Percentiles rank a stretch among this genome's conserved stretches.
These are phyloP conservation scores for Yarrowia sp. DNA, from an alignment of 805 yeast genomes.

Conservation along the genomic window DNA sequence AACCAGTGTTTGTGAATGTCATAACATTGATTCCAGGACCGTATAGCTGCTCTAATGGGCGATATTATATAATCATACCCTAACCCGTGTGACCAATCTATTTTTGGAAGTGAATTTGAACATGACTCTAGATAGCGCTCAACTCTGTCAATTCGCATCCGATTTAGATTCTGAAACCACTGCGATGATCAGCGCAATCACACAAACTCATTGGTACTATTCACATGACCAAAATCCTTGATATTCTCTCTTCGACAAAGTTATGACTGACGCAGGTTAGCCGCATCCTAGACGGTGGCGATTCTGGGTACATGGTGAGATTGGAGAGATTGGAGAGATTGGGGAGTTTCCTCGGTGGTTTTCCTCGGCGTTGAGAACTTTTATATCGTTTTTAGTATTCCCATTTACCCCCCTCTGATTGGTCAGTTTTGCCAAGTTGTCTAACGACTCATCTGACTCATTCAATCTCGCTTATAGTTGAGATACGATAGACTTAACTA, in stretches of 20 bases:
- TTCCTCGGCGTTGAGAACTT: too few species aligned
- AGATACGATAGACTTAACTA: too few species aligned
- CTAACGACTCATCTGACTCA: too few species aligned
- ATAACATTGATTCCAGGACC: too few species aligned
- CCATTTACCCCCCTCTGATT: neutral
- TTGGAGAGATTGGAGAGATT: too few species aligned
- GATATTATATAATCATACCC: neutral
- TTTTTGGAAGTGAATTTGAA: neutral
- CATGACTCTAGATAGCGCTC: too few species aligned
- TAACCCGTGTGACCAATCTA: neutral
- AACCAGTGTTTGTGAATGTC: too few species aligned
- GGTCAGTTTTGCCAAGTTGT: too few species aligned
- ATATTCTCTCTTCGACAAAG: neutral
- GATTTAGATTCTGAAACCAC: neutral
- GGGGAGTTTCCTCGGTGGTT: too few species aligned
- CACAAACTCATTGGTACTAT: neutral
- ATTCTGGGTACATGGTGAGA: neutral
- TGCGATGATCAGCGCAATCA: neutral
- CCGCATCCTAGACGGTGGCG: neutral
- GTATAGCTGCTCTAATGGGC: too few species aligned
- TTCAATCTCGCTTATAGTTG: neutral
- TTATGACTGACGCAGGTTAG: slow-evolving; percentile 15
- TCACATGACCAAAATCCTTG: rapidly evolving
- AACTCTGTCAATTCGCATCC: neutral
- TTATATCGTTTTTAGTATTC: too few species aligned